These are phyloP conservation scores for Pseudocercospora eumusae DNA, from an alignment of 2,329 filamentous ascomycete genomes.

Conservation along the genomic window DNA sequence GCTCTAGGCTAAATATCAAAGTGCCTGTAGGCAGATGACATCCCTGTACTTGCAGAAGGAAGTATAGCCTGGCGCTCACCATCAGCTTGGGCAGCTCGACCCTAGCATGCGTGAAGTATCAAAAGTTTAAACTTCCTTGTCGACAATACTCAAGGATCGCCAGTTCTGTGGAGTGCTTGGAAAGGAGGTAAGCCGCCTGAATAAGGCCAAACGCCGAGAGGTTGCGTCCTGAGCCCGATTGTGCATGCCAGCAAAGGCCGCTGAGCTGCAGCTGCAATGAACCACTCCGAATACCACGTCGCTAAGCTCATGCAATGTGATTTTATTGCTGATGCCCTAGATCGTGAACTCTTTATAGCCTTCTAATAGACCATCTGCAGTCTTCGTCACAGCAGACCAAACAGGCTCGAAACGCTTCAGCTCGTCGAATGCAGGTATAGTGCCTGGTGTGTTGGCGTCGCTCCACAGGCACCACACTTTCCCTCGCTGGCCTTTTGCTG, in stretches of 20 bases:
- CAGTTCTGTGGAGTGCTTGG: not conserved
- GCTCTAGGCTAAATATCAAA: not conserved
- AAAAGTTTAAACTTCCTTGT: not conserved
- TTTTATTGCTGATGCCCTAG: slow-evolving; percentile 14
- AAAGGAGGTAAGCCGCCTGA: not conserved
- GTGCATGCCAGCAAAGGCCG: not conserved
- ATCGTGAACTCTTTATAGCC: slow-evolving; percentile 67
- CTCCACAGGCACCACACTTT: slow-evolving; percentile 80
- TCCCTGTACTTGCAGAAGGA: not conserved
- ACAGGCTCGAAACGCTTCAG: slow-evolving; percentile 70
- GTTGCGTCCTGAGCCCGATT: not conserved
- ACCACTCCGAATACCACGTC: not conserved
- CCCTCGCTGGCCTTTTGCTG: slow-evolving; percentile 56
- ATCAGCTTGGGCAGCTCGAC: not conserved
- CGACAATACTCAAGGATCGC: not conserved
- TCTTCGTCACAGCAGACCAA: slow-evolving; percentile 79
- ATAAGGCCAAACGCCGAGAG: not conserved
- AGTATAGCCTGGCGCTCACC: not conserved
- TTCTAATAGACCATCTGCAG: slow-evolving; percentile 76
- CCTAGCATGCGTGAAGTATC: not conserved
- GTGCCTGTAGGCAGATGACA: not conserved
- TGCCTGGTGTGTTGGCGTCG: slow-evolving; percentile 71
- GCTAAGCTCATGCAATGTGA: slow-evolving; percentile 5
- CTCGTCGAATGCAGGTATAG: slow-evolving; percentile 83
- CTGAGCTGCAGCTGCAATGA: not conserved